Evolutionary conservation across 257 asterid genomes (phyloP).

Genomic region (Linaria vulgaris): DNA sequence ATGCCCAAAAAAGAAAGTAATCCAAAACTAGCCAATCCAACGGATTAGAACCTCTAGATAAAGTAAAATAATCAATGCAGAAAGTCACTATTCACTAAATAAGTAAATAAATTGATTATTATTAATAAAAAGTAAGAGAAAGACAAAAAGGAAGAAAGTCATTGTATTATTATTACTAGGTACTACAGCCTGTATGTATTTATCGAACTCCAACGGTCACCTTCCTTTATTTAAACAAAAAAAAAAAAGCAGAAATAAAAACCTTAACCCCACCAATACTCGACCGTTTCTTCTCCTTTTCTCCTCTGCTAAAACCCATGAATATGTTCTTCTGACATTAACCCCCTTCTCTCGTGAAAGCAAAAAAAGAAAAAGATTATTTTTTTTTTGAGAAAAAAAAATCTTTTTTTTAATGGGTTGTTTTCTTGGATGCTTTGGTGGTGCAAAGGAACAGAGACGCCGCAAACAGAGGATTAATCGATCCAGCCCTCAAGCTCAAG

Average conservation of each 20-base stretch:
- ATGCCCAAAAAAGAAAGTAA: no score
- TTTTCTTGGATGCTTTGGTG: slow-evolving; percentile 38
- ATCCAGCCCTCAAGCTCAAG: slow-evolving; percentile 18
- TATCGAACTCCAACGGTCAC: slow-evolving; percentile 23
- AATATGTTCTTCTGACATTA: neutral
- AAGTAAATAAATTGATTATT: no score
- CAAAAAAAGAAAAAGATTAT: no score
- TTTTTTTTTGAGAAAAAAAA: no score
- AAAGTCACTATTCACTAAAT: no score
- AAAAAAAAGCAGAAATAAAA: neutral
- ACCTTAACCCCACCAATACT: slow-evolving; percentile 11
- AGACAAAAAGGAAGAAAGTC: no score
- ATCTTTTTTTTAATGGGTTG: slow-evolving; percentile 29
- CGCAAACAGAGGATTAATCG: slow-evolving; percentile 21
- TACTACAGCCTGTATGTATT: neutral
- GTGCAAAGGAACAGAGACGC: slow-evolving; percentile 22
- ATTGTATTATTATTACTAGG: neutral
- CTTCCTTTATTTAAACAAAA: neutral
- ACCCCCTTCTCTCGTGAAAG: no score
- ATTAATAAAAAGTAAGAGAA: no score
- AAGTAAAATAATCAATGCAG: no score
- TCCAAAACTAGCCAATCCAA: no score
- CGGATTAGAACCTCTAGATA: no score
- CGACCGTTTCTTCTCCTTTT: slow-evolving; percentile 23
- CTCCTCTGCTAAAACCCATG: neutral